Percentiles rank a stretch among this genome's conserved stretches.
Evolutionary conservation across 257 asterid species (phyloP).

Genomic region (Osmanthus fragrans): DNA sequence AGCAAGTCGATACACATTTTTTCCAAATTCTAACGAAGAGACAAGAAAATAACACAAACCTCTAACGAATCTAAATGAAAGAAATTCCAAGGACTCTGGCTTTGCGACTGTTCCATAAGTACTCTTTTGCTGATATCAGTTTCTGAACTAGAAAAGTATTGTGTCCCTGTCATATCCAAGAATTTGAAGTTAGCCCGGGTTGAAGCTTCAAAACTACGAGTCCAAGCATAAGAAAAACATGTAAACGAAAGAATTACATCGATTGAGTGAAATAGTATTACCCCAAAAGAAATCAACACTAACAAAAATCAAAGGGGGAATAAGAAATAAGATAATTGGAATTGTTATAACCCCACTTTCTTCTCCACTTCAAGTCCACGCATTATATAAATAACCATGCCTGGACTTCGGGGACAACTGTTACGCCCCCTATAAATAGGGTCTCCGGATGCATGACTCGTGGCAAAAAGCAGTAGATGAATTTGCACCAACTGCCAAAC

Average conservation of each 20-base stretch:
- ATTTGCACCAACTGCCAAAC: too few species aligned
- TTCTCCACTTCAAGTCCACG: too few species aligned
- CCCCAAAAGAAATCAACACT: slow-evolving; percentile 41
- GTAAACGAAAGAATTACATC: slow-evolving; percentile 25
- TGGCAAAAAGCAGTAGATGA: too few species aligned
- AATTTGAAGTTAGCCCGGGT: not conserved
- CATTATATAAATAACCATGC: too few species aligned
- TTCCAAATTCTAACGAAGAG: not conserved
- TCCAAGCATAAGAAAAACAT: not conserved
- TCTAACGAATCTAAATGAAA: slow-evolving; percentile 41
- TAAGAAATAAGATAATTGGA: slow-evolving; percentile 35
- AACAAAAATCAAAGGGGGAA: slow-evolving; percentile 35
- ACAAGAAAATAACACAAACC: slow-evolving; percentile 21
- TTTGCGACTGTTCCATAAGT: slow-evolving; percentile 15
- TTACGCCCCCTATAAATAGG: too few species aligned
- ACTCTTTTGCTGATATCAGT: slow-evolving; percentile 4
- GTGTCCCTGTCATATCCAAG: slow-evolving; percentile 35
- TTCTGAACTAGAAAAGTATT: slow-evolving; percentile 28
- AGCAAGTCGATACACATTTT: not conserved
- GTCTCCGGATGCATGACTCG: too few species aligned
- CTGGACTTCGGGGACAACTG: too few species aligned
- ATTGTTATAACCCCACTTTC: too few species aligned
- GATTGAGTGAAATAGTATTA: slow-evolving; percentile 30
- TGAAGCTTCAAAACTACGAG: not conserved
- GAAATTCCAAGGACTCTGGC: slow-evolving; percentile 26